These are phyloP conservation scores for Whalleya microplaca DNA, from an alignment of 2,329 filamentous ascomycete species.

Conservation along the genomic window DNA sequence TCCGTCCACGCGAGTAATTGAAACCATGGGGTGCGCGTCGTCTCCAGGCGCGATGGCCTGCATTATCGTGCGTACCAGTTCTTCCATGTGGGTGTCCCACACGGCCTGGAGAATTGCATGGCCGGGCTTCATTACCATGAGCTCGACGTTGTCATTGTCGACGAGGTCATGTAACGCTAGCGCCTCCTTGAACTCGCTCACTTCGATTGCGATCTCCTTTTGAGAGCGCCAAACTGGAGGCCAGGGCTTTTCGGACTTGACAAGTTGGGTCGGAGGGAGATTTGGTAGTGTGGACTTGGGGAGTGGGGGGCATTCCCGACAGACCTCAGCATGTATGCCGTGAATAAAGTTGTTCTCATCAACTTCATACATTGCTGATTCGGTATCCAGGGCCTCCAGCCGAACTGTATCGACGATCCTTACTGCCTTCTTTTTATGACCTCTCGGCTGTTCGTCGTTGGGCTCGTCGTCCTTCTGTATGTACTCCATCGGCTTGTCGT, in stretches of 20 bases:
- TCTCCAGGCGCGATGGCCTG: no score
- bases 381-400: no score
- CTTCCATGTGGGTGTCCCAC: neutral
- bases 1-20: no score
- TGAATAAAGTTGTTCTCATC: constrained; percentile 6
- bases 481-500: no score
- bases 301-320: neutral
- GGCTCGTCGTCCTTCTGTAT: no score
- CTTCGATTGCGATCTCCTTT: constrained; percentile 1
- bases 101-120: constrained; percentile 4
- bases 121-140: constrained; percentile 1
- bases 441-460: no score
- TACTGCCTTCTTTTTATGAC: no score
- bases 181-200: neutral
- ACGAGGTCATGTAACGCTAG: constrained; percentile 8
- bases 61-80: no score
- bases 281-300: neutral
- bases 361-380: neutral
- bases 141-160: neutral
- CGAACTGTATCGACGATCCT: no score
- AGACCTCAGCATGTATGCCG: neutral
- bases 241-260: neutral
- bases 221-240: neutral
- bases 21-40: no score
- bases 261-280: neutral